Evolutionary conservation across 495 filamentous ascomycete species (phyloP).

Genomic region (Neurospora sp.): DNA sequence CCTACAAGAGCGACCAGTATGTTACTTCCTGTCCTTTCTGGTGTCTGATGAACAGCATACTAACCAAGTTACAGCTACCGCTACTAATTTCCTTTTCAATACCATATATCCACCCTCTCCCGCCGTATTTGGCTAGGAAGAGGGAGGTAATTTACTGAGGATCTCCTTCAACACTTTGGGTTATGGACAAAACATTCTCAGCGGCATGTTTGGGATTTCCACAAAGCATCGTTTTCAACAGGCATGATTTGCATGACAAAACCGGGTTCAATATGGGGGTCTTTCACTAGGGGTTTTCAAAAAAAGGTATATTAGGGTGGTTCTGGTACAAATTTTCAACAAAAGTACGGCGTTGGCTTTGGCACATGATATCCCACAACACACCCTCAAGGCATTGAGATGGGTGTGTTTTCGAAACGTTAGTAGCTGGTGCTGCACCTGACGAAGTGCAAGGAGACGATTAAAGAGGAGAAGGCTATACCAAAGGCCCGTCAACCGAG

Average conservation of each 20-base stretch:
- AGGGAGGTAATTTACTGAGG: slow-evolving; percentile 5
- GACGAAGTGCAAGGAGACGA: neutral
- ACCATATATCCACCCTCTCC: slow-evolving; percentile 4
- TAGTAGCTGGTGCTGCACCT: neutral
- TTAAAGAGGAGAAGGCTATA: slow-evolving; percentile 4
- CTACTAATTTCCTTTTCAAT: slow-evolving; percentile 35
- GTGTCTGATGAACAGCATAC: slow-evolving; percentile 1
- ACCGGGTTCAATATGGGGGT: slow-evolving; percentile 12
- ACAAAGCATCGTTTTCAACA: slow-evolving; percentile 35
- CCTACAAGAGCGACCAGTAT: slow-evolving; percentile 85
- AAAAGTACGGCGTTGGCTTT: slow-evolving; percentile 45
- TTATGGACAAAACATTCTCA: slow-evolving; percentile 13
- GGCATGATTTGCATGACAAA: slow-evolving; percentile 38
- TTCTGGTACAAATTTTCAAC: slow-evolving; percentile 44
- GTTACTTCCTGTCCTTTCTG: slow-evolving; percentile 8
- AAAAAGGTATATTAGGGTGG: slow-evolving; percentile 25
- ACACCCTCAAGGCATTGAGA: neutral
- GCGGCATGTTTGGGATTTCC: slow-evolving; percentile 16
- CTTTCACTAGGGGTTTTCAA: slow-evolving; percentile 21
- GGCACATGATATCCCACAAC: slow-evolving; percentile 35
- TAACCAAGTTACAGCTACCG: slow-evolving; percentile 41
- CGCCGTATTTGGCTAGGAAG: slow-evolving; percentile 7
- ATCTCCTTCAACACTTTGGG: slow-evolving; percentile 20
- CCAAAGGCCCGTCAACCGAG: slow-evolving; percentile 25
- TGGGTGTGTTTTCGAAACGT: neutral